Conservation (phyloP, 495 filamentous ascomycete genomes). For the Hypoxylon fuscum region DNA sequence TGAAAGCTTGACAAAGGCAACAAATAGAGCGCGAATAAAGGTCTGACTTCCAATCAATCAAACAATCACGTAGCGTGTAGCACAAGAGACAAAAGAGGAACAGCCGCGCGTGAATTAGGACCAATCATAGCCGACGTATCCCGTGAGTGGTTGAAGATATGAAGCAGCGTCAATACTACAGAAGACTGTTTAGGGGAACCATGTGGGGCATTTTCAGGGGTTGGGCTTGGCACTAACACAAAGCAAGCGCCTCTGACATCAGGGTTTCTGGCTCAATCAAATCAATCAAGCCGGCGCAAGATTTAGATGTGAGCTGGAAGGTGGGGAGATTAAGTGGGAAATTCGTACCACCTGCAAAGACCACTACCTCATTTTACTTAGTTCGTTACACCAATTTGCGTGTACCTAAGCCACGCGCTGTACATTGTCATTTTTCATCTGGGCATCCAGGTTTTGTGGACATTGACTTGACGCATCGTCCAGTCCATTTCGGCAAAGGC, state of each 20-base stretch:
- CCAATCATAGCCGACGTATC: constrained; percentile 30
- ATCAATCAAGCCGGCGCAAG: constrained; percentile 4
- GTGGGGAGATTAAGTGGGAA: constrained; percentile 12
- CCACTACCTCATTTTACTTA: constrained; percentile 15
- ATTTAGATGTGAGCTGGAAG: constrained; percentile 7
- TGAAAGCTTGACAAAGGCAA: constrained; percentile 1
- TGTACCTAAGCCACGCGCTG: constrained; percentile 1
- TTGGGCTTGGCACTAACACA: constrained; percentile 13
- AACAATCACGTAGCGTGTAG: background rate
- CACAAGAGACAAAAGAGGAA: constrained; percentile 6
- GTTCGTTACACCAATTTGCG: background rate
- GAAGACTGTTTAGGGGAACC: constrained; percentile 15
- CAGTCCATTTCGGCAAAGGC: constrained; percentile 19
- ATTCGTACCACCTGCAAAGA: constrained; percentile 15
- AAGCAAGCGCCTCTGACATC: constrained; percentile 38
- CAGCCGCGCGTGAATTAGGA: constrained; percentile 38
- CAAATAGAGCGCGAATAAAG: background rate
- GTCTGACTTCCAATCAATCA: background rate
- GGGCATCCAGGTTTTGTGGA: no score
- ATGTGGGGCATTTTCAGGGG: constrained; percentile 31
- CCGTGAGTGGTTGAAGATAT: constrained; percentile 15
- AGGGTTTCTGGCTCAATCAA: constrained; percentile 22
- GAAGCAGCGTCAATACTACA: constrained; percentile 7
- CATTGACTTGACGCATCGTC: constrained; percentile 31
- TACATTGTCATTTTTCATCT: no score